phyloP scores from a whole-genome alignment of 2,329 filamentous ascomycete genomes.

The Exophiala oligosperma region DNA sequence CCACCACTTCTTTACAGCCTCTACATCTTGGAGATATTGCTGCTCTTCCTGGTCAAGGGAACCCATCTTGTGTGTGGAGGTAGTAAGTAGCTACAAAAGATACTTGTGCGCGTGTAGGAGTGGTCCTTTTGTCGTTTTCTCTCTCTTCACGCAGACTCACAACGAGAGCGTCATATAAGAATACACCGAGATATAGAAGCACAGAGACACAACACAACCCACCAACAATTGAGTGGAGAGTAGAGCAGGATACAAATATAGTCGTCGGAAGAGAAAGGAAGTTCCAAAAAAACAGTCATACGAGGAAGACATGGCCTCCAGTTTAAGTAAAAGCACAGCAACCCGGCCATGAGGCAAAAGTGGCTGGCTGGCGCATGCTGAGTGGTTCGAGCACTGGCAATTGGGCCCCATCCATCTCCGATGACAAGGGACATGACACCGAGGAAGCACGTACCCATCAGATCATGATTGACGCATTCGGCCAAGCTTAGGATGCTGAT shows the following conservation, averaged over 20 bases:
- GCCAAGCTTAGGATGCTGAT: conserved; percentile 1
- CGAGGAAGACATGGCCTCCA: conserved; percentile 3
- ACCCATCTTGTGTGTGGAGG: conserved; percentile 35
- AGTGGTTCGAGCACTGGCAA: no score
- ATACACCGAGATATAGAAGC: neutral
- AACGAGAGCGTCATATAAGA: neutral
- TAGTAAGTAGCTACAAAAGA: no score
- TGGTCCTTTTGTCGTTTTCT: neutral
- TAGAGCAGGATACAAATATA: neutral
- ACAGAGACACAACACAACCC: neutral
- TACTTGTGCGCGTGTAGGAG: neutral
- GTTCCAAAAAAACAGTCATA: conserved; percentile 3
- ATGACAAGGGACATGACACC: conserved; percentile 3
- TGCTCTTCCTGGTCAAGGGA: conserved; percentile 66
- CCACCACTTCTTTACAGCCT: conserved; percentile 93
- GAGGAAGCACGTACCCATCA: neutral
- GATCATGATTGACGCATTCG: conserved; percentile 1
- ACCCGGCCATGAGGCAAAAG: conserved; percentile 1
- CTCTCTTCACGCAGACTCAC: conserved; percentile 2
- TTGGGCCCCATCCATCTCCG: conserved; percentile 6
- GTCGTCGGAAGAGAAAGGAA: conserved; percentile 1
- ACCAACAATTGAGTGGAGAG: neutral
- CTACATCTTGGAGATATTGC: conserved; percentile 78
- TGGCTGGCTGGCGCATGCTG: neutral
- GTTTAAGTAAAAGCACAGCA: conserved; percentile 17